Percentiles rank a stretch among this genome's conserved stretches.
Evolutionary conservation across 495 filamentous ascomycete genomes (phyloP).

Genomic region (Penicillium nucicola): DNA sequence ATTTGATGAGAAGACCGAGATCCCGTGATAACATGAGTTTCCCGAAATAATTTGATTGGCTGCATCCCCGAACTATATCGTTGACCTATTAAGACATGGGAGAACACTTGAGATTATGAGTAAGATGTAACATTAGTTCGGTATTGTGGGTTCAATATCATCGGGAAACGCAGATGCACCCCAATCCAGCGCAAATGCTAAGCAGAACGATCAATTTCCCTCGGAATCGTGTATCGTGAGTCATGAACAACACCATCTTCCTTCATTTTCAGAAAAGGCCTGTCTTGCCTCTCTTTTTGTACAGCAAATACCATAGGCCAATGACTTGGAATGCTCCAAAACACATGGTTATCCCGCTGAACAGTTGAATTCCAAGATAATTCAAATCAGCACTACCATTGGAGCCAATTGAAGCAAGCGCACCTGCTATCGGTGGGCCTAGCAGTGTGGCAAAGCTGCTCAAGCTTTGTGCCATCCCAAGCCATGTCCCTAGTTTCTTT

Average conservation of each 20-base stretch:
- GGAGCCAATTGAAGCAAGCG: slow-evolving; percentile 28
- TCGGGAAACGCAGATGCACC: too few species aligned
- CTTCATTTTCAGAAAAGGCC: slow-evolving; percentile 11
- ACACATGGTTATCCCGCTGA: slow-evolving; percentile 22
- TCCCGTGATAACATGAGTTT: neutral
- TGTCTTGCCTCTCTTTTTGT: slow-evolving; percentile 16
- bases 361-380: slow-evolving; percentile 22
- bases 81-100: too few species aligned
- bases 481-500: slow-evolving; percentile 57
- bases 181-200: too few species aligned
- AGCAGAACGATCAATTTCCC: too few species aligned
- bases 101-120: too few species aligned
- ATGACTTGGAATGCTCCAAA: slow-evolving; percentile 14
- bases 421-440: slow-evolving; percentile 65
- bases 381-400: slow-evolving; percentile 19
- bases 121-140: too few species aligned
- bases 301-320: slow-evolving; percentile 19
- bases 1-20: neutral
- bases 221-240: neutral
- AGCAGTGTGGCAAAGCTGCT: slow-evolving; percentile 63
- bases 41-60: neutral
- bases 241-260: neutral
- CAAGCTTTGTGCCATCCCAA: slow-evolving; percentile 73
- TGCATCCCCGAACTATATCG: neutral
- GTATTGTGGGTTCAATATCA: too few species aligned